Base-by-base conservation (phyloP, 2,329 filamentous ascomycete genomes). In the Fusarium subtropicale region DNA sequence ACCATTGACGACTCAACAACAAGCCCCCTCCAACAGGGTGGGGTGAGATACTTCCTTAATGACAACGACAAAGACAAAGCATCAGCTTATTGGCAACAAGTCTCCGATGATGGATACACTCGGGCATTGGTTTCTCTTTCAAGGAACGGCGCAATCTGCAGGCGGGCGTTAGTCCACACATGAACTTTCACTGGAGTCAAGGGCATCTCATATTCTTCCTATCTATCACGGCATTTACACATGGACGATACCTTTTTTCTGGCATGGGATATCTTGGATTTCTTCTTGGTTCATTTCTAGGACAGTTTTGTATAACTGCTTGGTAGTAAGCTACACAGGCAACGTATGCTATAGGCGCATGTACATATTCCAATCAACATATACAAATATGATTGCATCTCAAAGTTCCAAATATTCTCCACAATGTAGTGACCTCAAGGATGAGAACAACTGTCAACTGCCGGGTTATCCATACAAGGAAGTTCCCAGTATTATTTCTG, bases 221-320 rank as follows among this genome's bases (percentile, higher is more conserved):
- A 39, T n/a, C 26, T 52, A 41, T 54, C 59, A 71, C 64, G 68
- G 68, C 71, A 71, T 60, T 71, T 48, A 70, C 61, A 72, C 56
- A 56, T 55, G 33, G 57, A 73, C 64, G 71, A 73, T 73, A 73
- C 71, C 71, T 73, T 69, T 45, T 68, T 71, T 56, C 41, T 57
- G 33, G 59, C 60, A 56, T 56, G 45, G 60, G 50, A 69, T 69
- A 53, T 52, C 61, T 61, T 44, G 63, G 44, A 47, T 34, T 58
- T 57, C 20, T 22, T 64, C 51, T 68, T 65, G 59, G 24, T 54
- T 30, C 55, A 41, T 58, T 57, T 45, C 26, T 66, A 11, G 22
- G 31, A 26, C 50, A 52, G 28, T 34, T 56, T 36, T 66, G 30
- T 56, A 56, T 50, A 45, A 34, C 53, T 69, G 33, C 45, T 46